phyloP scores from a whole-genome alignment of 768 basidiomycete genomes.

The Mycena chlorophos region DNA sequence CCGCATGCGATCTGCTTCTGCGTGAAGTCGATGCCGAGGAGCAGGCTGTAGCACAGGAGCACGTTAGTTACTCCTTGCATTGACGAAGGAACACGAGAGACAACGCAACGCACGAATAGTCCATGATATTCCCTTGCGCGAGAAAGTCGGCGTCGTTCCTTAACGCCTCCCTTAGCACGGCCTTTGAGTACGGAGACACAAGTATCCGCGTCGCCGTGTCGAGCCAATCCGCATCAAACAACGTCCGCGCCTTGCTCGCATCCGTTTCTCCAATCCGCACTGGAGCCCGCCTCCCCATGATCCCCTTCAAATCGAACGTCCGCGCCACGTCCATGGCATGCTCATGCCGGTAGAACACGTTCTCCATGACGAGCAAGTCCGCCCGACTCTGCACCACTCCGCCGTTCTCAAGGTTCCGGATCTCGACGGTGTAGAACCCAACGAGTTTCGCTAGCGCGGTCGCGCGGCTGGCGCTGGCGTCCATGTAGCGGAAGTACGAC shows the following conservation, averaged over 20 bases:
- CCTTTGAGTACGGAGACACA: constrained; percentile 71
- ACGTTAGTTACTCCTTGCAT: too few species aligned
- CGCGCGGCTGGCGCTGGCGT: constrained; percentile 61
- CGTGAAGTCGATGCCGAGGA: constrained; percentile 71
- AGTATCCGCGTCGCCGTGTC: constrained; percentile 71
- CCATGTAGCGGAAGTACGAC: constrained; percentile 78
- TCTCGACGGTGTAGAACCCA: constrained; percentile 79
- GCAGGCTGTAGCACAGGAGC: constrained; percentile 59
- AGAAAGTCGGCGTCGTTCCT: constrained; percentile 73
- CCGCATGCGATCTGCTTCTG: constrained; percentile 72
- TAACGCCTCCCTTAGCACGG: constrained; percentile 69
- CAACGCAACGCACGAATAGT: constrained; percentile 64
- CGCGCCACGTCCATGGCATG: too few species aligned
- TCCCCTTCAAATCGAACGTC: constrained; percentile 84
- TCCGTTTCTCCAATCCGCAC: constrained; percentile 34
- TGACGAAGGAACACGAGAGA: background rate
- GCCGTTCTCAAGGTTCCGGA: constrained; percentile 70
- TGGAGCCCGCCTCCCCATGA: constrained; percentile 76
- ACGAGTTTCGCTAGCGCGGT: constrained; percentile 77
- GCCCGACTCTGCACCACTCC: constrained; percentile 64
- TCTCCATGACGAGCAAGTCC: constrained; percentile 85
- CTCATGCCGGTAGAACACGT: constrained; percentile 73
- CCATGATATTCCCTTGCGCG: constrained; percentile 78
- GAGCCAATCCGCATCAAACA: constrained; percentile 86
- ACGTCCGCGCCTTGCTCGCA: constrained; percentile 46